Base-by-base conservation (phyloP, 2,329 filamentous ascomycete genomes). In the Harringtonia aguacate region DNA sequence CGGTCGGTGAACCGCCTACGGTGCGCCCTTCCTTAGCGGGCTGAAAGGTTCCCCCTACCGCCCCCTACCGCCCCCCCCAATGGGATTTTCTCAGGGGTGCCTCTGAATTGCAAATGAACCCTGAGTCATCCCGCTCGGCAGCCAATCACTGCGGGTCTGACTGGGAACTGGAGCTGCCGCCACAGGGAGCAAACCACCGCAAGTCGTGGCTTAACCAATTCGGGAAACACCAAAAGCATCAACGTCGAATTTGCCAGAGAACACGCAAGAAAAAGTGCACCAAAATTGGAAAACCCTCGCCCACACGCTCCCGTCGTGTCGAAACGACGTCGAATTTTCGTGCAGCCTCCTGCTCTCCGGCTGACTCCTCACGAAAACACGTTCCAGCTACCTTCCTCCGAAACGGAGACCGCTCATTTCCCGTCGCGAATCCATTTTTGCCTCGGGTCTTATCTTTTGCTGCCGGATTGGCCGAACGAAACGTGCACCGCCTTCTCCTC, bases 71-170 rank as follows among this genome's bases (percentile, higher is more conserved):
- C n/a, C n/a, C n/a, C n/a, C n/a, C n/a, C n/a, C n/a, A n/a, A n/a
- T n/a, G n/a, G n/a, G n/a, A n/a, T n/a, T n/a, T n/a, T n/a, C n/a
- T n/a, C n/a, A n/a, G n/a, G n/a, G n/a, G n/a, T n/a, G n/a, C n/a
- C n/a, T n/a, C n/a, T n/a, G n/a, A n/a, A n/a, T n/a, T n/a, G n/a
- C n/a, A n/a, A n/a, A n/a, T n/a, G n/a, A n/a, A n/a, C n/a, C n/a
- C n/a, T n/a, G n/a, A n/a, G n/a, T 21, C 28, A 18, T 18, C 27
- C n/a, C 9, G 10, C 29, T 24, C 22, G 13, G 24, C 27, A 29
- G 46, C 46, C 46, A 48, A 48, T 48, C 34, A 48, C 17, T 3
- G 18, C 4, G 4, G 15, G 7, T n/a, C n/a, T n/a, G n/a, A n/a
- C n/a, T n/a, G n/a, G n/a, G n/a, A n/a, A n/a, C n/a, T n/a, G n/a